A percentile compares a stretch with the other conserved stretches of the same genome.
These are phyloP conservation scores for Psilocybe mexicana DNA, from an alignment of 1,284 basidiomycete genomes.

Conservation along the genomic window DNA sequence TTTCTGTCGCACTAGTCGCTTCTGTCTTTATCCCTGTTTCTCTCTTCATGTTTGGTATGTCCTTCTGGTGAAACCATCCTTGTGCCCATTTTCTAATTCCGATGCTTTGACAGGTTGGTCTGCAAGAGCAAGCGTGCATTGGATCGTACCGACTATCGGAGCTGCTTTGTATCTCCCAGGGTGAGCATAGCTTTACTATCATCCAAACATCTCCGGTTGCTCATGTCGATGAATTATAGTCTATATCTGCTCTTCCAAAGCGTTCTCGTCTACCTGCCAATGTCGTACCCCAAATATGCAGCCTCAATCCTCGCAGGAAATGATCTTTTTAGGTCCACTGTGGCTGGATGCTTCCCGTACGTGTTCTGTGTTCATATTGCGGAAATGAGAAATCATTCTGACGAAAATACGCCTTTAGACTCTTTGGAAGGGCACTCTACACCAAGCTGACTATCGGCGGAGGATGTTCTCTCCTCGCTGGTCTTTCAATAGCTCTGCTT, in stretches of 20 bases:
- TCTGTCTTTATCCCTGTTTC: conserved; percentile 1
- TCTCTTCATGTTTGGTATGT: conserved; percentile 5
- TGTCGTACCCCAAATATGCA: conserved; percentile 2
- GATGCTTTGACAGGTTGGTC: neutral
- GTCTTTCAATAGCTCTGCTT: conserved; percentile 2
- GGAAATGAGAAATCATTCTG: neutral
- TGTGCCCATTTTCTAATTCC: neutral
- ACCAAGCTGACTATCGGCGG: neutral
- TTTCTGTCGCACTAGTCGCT: conserved; percentile 1
- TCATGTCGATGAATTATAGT: neutral
- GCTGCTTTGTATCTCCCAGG: conserved; percentile 4
- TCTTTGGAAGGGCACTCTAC: conserved; percentile 1
- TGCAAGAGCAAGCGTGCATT: neutral
- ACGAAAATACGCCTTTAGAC: neutral
- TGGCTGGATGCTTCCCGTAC: conserved; percentile 5
- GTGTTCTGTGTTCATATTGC: neutral
- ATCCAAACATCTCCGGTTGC: neutral
- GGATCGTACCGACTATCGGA: conserved; percentile 5
- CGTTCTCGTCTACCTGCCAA: conserved; percentile 4
- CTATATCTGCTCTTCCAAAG: conserved; percentile 6
- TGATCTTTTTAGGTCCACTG: neutral
- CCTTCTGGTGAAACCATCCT: neutral
- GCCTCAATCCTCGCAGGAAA: conserved; percentile 5
- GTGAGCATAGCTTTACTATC: neutral
- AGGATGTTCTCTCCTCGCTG: conserved; percentile 3